Percentiles rank a stretch among this genome's conserved stretches.
phyloP scores from a whole-genome alignment of 1,139 yeast genomes.

The Debaryomycetaceae sp. region DNA sequence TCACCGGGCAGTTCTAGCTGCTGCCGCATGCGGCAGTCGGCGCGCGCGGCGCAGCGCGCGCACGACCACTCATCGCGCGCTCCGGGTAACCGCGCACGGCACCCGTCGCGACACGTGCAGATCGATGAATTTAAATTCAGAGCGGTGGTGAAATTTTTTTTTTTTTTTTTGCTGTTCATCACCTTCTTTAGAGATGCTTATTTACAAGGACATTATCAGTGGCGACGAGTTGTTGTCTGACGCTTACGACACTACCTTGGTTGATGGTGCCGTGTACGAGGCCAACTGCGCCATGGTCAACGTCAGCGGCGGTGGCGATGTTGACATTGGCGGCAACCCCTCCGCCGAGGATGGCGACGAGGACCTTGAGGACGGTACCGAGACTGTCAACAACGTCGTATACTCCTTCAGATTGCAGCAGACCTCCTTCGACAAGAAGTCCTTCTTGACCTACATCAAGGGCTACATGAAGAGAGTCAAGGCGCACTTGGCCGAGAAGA shows the following conservation, averaged over 20 bases:
- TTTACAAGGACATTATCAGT: constrained; percentile 71
- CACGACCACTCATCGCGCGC: too few relatives aligned
- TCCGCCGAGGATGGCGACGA: constrained; percentile 95
- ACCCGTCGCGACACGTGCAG: too few relatives aligned
- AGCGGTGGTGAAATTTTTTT: too few relatives aligned
- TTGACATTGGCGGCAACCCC: constrained; percentile 99
- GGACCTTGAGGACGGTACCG: constrained; percentile 73
- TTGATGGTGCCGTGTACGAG: constrained; percentile 90
- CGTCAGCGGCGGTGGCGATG: constrained; percentile 67
- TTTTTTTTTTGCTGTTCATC: constrained; percentile 6
- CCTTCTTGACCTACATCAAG: constrained; percentile 92
- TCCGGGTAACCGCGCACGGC: constrained; percentile 4
- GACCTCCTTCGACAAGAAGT: constrained; percentile 96
- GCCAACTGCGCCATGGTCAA: constrained; percentile 93
- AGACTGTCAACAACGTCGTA: constrained; percentile 95
- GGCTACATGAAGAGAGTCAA: constrained; percentile 97
- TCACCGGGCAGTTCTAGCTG: constrained; percentile 25
- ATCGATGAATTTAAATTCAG: too few relatives aligned
- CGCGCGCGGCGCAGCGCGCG: too few relatives aligned
- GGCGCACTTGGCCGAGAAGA: constrained; percentile 78
- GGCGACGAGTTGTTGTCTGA: constrained; percentile 97
- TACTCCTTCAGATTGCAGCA: constrained; percentile 97
- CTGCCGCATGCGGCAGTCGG: constrained; percentile 1
- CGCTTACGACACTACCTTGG: constrained; percentile 85
- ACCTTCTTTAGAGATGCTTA: constrained; percentile 29